Percentiles rank a stretch among this genome's conserved stretches.
These are phyloP conservation scores for Capsicum pubescens DNA, from an alignment of 257 asterid species.

Conservation along the genomic window DNA sequence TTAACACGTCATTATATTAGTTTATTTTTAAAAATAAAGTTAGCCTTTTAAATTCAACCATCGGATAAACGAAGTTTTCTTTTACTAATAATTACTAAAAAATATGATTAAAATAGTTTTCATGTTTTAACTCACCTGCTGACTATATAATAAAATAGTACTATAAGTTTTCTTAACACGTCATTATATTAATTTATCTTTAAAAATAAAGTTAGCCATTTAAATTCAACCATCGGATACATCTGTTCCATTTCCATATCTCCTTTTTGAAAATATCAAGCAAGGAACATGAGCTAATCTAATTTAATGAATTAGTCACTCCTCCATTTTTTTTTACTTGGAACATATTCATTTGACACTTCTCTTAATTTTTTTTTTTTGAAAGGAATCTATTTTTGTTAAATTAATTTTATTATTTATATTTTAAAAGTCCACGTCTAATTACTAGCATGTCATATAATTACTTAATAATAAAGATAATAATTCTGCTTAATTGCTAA, in stretches of 20 bases:
- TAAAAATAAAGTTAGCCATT: no score
- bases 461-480: neutral
- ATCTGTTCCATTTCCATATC: neutral
- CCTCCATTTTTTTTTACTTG: no score
- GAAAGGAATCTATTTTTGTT: no score
- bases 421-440: neutral
- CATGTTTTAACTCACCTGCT: neutral
- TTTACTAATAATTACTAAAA: neutral
- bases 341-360: no score
- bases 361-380: no score
- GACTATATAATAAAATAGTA: no score
- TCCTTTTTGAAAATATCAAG: neutral
- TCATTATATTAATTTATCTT: neutral
- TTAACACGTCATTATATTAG: neutral
- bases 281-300: neutral
- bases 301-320: neutral
- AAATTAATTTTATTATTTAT: no score
- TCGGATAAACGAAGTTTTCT: neutral
- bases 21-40: neutral
- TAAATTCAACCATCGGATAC: neutral
- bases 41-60: no score
- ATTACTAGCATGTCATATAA: neutral
- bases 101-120: neutral
- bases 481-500: no score
- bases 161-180: no score